These are phyloP conservation scores for Tuber brumale DNA, from an alignment of 495 filamentous ascomycete genomes.

Conservation along the genomic window DNA sequence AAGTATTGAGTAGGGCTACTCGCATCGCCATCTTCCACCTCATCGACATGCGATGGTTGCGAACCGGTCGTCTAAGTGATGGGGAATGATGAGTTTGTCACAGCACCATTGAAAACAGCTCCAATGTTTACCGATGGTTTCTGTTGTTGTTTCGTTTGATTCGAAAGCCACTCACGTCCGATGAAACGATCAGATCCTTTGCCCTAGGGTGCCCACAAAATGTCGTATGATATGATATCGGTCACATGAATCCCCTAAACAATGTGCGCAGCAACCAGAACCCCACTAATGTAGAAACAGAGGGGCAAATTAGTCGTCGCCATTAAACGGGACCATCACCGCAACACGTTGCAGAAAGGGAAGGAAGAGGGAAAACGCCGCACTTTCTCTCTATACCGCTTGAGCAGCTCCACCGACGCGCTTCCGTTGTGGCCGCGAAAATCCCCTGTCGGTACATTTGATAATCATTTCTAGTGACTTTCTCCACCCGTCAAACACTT, in stretches of 20 bases:
- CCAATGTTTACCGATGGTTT: conserved; percentile 23
- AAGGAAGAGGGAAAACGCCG: not conserved
- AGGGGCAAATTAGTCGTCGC: conserved; percentile 25
- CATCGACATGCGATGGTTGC: not conserved
- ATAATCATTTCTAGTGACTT: conserved; percentile 20
- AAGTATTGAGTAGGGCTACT: not conserved
- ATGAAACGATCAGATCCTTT: conserved; percentile 24
- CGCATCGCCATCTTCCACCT: not conserved
- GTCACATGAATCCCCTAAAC: not conserved
- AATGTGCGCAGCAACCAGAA: conserved; percentile 4
- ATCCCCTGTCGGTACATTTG: conserved; percentile 15
- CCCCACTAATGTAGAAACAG: conserved; percentile 19
- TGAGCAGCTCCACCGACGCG: conserved; percentile 19
- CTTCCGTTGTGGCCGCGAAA: conserved; percentile 7
- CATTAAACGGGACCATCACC: conserved; percentile 19
- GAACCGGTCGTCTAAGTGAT: conserved; percentile 18
- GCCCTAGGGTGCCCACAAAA: conserved; percentile 14
- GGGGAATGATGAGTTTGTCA: conserved; percentile 5
- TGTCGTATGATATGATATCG: conserved; percentile 5
- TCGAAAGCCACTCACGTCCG: conserved; percentile 16
- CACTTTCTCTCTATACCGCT: conserved; percentile 26
- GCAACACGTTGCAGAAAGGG: not conserved
- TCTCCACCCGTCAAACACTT: conserved; percentile 26
- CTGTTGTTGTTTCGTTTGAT: conserved; percentile 4
- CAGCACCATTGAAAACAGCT: conserved; percentile 18